phyloP scores from a whole-genome alignment of 2,329 filamentous ascomycete genomes.

The Aspergillus sp. region DNA sequence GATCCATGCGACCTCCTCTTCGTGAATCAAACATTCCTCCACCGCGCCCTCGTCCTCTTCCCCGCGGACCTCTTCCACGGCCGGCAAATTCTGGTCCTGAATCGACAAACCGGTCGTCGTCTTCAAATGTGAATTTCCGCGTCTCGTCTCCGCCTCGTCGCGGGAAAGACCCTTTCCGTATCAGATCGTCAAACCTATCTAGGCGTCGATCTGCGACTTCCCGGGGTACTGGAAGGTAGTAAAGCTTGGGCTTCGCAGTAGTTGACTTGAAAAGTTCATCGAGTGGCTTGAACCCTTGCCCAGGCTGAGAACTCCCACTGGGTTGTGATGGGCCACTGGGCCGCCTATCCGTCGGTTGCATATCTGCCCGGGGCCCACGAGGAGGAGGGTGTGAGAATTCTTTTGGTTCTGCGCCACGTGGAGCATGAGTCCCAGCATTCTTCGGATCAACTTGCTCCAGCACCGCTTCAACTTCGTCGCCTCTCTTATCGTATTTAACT shows the following conservation, averaged over 20 bases:
- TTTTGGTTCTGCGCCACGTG: slow-evolving; percentile 12
- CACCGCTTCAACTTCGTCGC: slow-evolving; percentile 57
- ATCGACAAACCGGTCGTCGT: slow-evolving; percentile 66
- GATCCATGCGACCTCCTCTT: slow-evolving; percentile 13
- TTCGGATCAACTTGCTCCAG: slow-evolving; percentile 52
- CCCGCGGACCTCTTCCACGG: slow-evolving; percentile 17
- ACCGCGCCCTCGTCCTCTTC: slow-evolving; percentile 36
- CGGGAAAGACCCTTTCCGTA: slow-evolving; percentile 38
- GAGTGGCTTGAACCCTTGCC: slow-evolving; percentile 54
- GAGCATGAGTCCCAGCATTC: slow-evolving; percentile 18
- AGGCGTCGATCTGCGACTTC: slow-evolving; percentile 66
- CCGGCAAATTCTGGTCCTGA: slow-evolving; percentile 63
- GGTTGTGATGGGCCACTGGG: slow-evolving; percentile 23
- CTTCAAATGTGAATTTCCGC: slow-evolving; percentile 73
- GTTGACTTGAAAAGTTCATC: slow-evolving; percentile 63
- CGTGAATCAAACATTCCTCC: slow-evolving; percentile 26
- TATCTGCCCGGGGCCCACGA: slow-evolving; percentile 26
- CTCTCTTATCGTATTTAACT: slow-evolving; percentile 64
- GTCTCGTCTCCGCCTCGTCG: slow-evolving; percentile 52
- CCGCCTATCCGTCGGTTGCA: slow-evolving; percentile 24
- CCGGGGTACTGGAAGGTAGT: slow-evolving; percentile 65
- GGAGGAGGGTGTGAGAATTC: slow-evolving; percentile 24
- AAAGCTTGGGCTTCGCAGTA: slow-evolving; percentile 62
- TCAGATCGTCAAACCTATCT: slow-evolving; percentile 53
- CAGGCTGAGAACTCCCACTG: slow-evolving; percentile 23